Conservation (phyloP, 163 green algal species). For the Chlamydomonas reinhardtii region DNA sequence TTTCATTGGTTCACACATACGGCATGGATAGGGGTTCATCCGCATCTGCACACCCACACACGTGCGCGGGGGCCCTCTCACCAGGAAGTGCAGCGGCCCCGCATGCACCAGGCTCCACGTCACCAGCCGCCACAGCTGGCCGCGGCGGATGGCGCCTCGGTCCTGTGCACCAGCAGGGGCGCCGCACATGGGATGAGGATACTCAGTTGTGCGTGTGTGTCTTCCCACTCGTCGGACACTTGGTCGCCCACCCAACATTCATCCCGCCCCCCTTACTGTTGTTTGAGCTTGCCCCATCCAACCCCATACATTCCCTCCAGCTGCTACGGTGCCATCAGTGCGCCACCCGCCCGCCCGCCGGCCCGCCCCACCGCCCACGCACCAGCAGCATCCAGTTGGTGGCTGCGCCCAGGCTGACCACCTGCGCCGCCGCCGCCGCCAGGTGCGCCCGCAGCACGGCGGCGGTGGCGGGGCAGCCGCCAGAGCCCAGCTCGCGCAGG, state of each 20-base stretch:
- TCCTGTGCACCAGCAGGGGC: background rate
- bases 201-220: too few relatives aligned
- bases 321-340: too few relatives aligned
- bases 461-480: slow-evolving; percentile 10
- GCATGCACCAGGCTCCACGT: slow-evolving; percentile 30
- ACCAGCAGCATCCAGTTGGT: slow-evolving; percentile 7
- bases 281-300: too few relatives aligned
- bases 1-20: too few relatives aligned
- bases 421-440: slow-evolving; percentile 13
- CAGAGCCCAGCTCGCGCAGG: background rate
- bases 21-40: too few relatives aligned
- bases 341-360: background rate
- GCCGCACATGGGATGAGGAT: too few relatives aligned
- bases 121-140: slow-evolving; percentile 40
- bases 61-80: background rate
- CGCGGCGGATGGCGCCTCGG: background rate
- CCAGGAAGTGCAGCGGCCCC: slow-evolving; percentile 22
- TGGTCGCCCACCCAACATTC: too few relatives aligned
- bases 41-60: too few relatives aligned
- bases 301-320: too few relatives aligned
- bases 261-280: too few relatives aligned
- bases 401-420: slow-evolving; percentile 23
- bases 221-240: too few relatives aligned
- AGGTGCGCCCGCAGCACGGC: slow-evolving; percentile 19
- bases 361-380: background rate